A percentile compares a stretch with the other conserved stretches of the same genome.
phyloP scores from a whole-genome alignment of 306 rosid species.

The Citrullus amarus region DNA sequence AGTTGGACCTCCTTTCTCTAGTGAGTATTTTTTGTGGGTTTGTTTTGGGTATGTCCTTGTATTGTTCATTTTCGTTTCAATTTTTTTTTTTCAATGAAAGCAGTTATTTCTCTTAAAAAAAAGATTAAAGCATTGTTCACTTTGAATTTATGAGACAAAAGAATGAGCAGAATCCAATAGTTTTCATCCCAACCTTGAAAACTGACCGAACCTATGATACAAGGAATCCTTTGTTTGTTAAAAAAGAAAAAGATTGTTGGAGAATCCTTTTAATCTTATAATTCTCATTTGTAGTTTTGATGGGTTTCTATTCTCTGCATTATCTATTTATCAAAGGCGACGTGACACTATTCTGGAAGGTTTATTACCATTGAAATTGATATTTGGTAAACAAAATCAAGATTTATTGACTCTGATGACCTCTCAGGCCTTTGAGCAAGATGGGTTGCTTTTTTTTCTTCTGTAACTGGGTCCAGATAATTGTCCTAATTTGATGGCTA shows the following conservation, averaged over 20 bases:
- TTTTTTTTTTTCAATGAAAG: no score
- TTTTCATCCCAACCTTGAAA: neutral
- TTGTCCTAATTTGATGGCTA: slow-evolving; percentile 15
- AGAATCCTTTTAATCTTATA: neutral
- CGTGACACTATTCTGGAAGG: neutral
- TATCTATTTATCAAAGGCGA: neutral
- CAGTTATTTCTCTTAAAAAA: no score
- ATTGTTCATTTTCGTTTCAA: no score
- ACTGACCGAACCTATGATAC: neutral
- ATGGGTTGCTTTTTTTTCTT: neutral
- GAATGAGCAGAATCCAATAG: neutral
- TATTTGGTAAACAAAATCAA: neutral
- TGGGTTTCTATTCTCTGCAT: neutral
- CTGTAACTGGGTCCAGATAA: neutral
- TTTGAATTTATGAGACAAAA: neutral
- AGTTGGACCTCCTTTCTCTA: no score
- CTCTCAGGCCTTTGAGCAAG: neutral
- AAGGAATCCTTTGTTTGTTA: neutral
- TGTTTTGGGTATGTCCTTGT: no score
- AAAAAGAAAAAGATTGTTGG: neutral
- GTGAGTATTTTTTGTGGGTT: no score
- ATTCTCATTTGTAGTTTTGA: neutral
- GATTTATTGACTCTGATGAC: neutral
- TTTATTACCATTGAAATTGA: neutral
- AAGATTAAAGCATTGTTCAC: neutral